A percentile compares a stretch with the other conserved stretches of the same genome.
These are phyloP conservation scores for Cudoniella acicularis DNA, from an alignment of 495 filamentous ascomycete species.

Conservation along the genomic window DNA sequence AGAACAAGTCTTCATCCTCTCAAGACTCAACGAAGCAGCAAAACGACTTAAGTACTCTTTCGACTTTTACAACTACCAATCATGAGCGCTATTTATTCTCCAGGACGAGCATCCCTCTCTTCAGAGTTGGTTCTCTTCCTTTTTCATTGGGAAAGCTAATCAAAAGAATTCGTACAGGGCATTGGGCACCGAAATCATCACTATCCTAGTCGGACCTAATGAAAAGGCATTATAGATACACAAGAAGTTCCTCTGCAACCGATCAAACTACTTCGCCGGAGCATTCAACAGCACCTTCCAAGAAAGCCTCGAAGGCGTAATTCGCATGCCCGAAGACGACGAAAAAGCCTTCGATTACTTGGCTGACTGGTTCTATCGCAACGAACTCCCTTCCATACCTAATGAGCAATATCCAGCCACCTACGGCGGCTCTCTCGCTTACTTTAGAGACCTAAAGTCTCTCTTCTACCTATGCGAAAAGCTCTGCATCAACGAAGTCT, in stretches of 20 bases:
- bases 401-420: no score
- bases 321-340: neutral
- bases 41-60: no score
- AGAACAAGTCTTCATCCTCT: no score
- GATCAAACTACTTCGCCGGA: neutral
- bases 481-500: no score
- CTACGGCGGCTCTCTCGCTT: no score
- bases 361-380: neutral
- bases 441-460: no score
- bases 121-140: neutral
- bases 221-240: neutral
- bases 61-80: no score
- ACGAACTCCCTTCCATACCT: neutral
- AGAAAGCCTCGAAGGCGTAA: neutral
- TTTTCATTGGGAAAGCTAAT: neutral
- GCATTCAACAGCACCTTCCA: neutral
- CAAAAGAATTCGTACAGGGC: neutral
- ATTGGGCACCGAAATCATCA: neutral
- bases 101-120: no score
- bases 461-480: no score
- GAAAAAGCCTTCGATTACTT: neutral
- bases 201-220: neutral
- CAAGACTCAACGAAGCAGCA: no score
- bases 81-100: no score
- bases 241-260: neutral